A percentile compares a stretch with the other conserved stretches of the same genome.
These are phyloP conservation scores for Fusarium sp. DNA, from an alignment of 2,329 filamentous ascomycete genomes.

Conservation along the genomic window DNA sequence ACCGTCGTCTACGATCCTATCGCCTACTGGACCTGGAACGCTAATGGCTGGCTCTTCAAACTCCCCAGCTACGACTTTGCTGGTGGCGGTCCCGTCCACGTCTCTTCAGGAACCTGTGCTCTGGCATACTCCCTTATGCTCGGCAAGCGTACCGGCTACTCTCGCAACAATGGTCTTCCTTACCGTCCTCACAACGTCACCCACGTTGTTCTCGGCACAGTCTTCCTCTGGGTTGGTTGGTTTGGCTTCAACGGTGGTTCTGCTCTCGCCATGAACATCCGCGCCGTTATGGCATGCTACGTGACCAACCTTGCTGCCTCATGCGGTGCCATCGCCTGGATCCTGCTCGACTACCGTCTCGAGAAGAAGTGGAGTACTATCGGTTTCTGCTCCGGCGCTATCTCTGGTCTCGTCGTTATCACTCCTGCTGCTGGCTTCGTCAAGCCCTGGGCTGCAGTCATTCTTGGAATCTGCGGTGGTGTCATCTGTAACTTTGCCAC, in stretches of 20 bases:
- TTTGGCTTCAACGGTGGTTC: conserved; percentile 95
- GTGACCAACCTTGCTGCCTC: conserved; percentile 90
- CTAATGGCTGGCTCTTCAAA: conserved; percentile 75
- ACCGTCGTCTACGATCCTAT: conserved; percentile 79
- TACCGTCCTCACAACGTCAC: conserved; percentile 81
- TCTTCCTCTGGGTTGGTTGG: conserved; percentile 92
- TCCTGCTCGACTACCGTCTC: conserved; percentile 87
- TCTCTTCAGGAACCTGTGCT: conserved; percentile 76
- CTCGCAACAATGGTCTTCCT: conserved; percentile 68
- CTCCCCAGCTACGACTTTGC: conserved; percentile 80
- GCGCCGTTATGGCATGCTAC: conserved; percentile 88
- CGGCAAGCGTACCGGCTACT: conserved; percentile 74
- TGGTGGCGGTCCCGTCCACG: conserved; percentile 80
- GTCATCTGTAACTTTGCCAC: conserved; percentile 85
- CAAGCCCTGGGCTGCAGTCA: conserved; percentile 70
- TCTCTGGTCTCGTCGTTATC: conserved; percentile 88
- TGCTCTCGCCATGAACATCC: conserved; percentile 83
- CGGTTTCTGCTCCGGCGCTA: conserved; percentile 90
- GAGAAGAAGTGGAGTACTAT: conserved; percentile 95
- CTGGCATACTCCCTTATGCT: conserved; percentile 80
- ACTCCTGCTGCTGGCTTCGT: conserved; percentile 87
- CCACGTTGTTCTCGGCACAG: conserved; percentile 77
- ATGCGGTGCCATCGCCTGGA: conserved; percentile 85
- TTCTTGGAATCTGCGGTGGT: conserved; percentile 69
- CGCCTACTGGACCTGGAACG: conserved; percentile 83